Conservation (phyloP, 371 early-diverging fungal species). For the Mortierella sp. region DNA sequence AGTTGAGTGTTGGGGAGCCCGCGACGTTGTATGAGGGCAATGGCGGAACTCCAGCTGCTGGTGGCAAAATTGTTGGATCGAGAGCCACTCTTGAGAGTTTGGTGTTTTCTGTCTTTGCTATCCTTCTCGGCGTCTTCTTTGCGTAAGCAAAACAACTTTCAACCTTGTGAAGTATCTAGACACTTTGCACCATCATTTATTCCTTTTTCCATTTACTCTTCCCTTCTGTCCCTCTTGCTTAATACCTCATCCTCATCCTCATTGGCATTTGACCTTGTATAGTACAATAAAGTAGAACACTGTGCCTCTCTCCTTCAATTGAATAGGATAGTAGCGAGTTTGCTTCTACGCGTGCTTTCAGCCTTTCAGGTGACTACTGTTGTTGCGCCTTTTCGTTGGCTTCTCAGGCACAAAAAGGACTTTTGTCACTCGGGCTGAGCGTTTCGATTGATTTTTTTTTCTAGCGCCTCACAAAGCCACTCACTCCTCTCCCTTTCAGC, state of each 20-base stretch:
- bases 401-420: background rate
- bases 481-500: background rate
- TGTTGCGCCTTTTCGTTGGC: background rate
- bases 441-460: background rate
- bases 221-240: background rate
- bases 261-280: background rate
- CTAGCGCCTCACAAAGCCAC: background rate
- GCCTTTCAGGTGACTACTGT: background rate
- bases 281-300: background rate
- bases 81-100: background rate
- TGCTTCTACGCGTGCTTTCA: background rate
- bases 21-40: slow-evolving; percentile 45
- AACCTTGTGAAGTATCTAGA: background rate
- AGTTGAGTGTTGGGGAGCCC: slow-evolving; percentile 59
- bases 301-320: background rate
- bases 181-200: background rate
- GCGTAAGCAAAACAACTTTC: background rate
- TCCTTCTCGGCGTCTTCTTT: background rate
- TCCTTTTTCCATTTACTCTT: background rate
- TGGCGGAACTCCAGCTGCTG: slow-evolving; percentile 16
- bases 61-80: background rate
- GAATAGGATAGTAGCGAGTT: background rate
- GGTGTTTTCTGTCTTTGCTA: slow-evolving; percentile 20
- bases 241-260: background rate
- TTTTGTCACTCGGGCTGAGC: background rate